A percentile compares a stretch with the other conserved stretches of the same genome.
These are phyloP conservation scores for Choricystis sp. DNA, from an alignment of 139 green algal species.

Conservation along the genomic window DNA sequence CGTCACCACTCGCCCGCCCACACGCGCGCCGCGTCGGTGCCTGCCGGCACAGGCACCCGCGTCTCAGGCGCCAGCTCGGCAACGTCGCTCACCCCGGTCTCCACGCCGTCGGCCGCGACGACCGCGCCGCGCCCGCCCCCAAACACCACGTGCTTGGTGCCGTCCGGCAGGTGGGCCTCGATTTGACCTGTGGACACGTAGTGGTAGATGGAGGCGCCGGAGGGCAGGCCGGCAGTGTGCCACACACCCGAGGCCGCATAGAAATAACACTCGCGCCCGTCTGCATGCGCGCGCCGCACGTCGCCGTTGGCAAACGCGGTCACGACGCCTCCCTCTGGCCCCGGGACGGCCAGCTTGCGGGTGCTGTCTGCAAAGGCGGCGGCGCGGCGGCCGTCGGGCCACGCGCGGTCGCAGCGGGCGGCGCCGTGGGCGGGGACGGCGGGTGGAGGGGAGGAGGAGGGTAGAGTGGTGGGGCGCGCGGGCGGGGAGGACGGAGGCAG, in stretches of 20 bases:
- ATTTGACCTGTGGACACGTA: constrained; percentile 19
- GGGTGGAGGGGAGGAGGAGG: no score
- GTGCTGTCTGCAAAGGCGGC: constrained; percentile 56
- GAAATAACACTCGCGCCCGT: constrained; percentile 70
- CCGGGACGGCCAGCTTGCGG: constrained; percentile 25
- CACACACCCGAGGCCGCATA: not conserved
- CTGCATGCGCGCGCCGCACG: constrained; percentile 36
- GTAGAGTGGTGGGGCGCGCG: no score
- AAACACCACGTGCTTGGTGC: constrained; percentile 58
- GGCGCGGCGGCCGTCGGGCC: constrained; percentile 19
- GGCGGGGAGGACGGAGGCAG: no score
- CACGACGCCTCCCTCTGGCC: constrained; percentile 21
- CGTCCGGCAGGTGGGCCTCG: constrained; percentile 53
- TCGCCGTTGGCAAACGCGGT: constrained; percentile 77
- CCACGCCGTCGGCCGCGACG: no score
- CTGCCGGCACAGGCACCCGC: not conserved
- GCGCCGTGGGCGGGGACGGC: constrained; percentile 23
- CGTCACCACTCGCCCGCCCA: not conserved
- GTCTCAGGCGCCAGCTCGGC: no score
- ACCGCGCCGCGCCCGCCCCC: no score
- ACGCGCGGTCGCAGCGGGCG: constrained; percentile 41
- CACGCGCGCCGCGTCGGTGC: not conserved
- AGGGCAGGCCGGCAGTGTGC: not conserved
- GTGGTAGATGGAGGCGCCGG: not conserved
- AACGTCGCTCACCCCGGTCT: no score